phyloP scores from a whole-genome alignment of 169 alveolate species.

The Nephromyces sp. region DNA sequence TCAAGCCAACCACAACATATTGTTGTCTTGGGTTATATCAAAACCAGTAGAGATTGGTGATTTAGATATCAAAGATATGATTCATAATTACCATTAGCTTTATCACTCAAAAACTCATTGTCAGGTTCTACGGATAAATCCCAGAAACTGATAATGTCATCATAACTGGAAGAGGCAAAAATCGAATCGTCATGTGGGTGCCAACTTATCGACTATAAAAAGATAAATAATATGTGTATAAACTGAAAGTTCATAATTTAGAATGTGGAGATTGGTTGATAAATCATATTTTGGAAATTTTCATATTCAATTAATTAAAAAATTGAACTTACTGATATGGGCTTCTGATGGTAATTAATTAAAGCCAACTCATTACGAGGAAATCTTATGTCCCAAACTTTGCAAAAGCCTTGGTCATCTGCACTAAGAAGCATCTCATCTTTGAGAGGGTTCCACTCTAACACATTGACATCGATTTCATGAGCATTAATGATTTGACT shows the following conservation, averaged over 20 bases:
- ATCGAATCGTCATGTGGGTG: conserved; percentile 29
- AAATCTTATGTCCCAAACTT: conserved; percentile 14
- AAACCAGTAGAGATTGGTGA: too few relatives aligned
- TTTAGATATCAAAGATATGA: too few relatives aligned
- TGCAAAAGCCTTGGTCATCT: conserved; percentile 14
- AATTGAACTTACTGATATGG: conserved; percentile 13
- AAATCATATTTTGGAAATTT: too few relatives aligned
- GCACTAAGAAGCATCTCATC: not conserved
- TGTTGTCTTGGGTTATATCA: too few relatives aligned
- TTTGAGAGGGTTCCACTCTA: not conserved
- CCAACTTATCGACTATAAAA: conserved; percentile 28
- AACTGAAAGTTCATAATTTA: not conserved
- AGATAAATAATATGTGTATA: not conserved
- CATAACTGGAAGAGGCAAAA: conserved; percentile 1
- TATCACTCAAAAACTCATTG: not conserved
- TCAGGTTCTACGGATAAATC: conserved; percentile 28
- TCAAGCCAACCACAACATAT: too few relatives aligned
- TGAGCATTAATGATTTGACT: conserved; percentile 4
- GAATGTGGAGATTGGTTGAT: not conserved
- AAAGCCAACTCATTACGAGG: conserved; percentile 5
- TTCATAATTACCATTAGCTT: not conserved
- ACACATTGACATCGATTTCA: conserved; percentile 6
- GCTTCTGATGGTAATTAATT: conserved; percentile 20
- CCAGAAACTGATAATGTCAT: conserved; percentile 20
- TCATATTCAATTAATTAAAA: too few relatives aligned